Conservation (phyloP, 768 basidiomycete species). For the Trametopsis cervina region DNA sequence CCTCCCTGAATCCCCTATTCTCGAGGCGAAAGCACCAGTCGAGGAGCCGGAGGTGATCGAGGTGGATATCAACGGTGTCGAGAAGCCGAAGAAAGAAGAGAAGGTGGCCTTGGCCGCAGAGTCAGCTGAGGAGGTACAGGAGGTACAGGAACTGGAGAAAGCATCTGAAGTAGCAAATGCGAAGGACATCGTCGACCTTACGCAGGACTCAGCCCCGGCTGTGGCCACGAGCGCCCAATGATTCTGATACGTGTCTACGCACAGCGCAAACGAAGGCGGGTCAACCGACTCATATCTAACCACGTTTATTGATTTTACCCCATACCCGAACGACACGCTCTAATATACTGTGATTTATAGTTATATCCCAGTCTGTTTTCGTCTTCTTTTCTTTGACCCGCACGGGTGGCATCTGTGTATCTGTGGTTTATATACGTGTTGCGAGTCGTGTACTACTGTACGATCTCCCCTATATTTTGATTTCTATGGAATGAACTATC, state of each 20-base stretch:
- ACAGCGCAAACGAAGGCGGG: neutral
- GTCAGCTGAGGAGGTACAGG: constrained; percentile 20
- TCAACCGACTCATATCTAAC: neutral
- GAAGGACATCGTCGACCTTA: neutral
- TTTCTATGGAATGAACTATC: neutral
- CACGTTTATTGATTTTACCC: neutral
- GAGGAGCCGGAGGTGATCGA: constrained; percentile 16
- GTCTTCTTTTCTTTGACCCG: neutral
- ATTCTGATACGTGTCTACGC: neutral
- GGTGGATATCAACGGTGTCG: neutral
- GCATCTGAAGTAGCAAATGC: constrained; percentile 7
- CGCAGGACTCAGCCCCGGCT: neutral
- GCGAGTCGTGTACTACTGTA: neutral
- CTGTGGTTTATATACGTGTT: neutral
- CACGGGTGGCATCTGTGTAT: neutral
- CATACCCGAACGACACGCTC: neutral
- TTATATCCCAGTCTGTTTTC: neutral
- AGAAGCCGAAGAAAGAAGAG: constrained; percentile 5
- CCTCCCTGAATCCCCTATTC: constrained; percentile 31
- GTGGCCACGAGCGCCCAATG: neutral
- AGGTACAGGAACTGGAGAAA: constrained; percentile 25
- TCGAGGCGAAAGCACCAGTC: constrained; percentile 19
- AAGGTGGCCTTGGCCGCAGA: constrained; percentile 20
- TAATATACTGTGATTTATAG: neutral
- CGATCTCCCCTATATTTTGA: neutral